These are phyloP conservation scores for Aspergillus sp. DNA, from an alignment of 2,329 filamentous ascomycete genomes.

Conservation along the genomic window DNA sequence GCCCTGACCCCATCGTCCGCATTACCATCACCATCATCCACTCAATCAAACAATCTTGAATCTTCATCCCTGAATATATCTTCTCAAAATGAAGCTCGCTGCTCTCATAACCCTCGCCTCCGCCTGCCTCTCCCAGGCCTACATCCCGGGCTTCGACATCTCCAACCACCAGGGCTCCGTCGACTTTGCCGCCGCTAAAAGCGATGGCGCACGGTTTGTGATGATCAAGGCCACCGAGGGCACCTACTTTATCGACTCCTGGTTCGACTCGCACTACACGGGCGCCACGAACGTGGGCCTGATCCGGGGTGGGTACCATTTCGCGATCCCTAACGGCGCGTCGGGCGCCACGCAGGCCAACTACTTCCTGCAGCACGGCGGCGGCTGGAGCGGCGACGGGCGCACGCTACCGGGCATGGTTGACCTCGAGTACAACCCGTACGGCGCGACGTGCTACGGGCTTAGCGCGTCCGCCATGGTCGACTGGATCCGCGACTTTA, in stretches of 20 bases:
- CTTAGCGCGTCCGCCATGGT: conserved; percentile 38
- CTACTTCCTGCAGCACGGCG: conserved; percentile 44
- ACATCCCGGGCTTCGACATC: conserved; percentile 8
- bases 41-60: neutral
- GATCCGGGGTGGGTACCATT: conserved; percentile 49
- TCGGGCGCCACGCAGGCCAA: conserved; percentile 40
- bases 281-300: conserved; percentile 43
- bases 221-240: conserved; percentile 39
- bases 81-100: conserved; percentile 6
- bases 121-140: conserved; percentile 1
- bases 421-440: conserved; percentile 40
- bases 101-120: neutral
- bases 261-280: conserved; percentile 42
- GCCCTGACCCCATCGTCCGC: too few species aligned
- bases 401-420: conserved; percentile 50
- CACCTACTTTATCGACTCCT: conserved; percentile 34
- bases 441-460: conserved; percentile 35
- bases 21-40: neutral
- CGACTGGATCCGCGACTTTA: conserved; percentile 45
- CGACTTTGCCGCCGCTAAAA: conserved; percentile 5
- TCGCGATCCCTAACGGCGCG: conserved; percentile 39
- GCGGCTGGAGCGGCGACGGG: conserved; percentile 45
- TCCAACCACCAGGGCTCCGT: conserved; percentile 7
- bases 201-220: conserved; percentile 6
- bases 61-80: neutral